Conservation (phyloP, 1,139 yeast genomes). For the Yamadazyma dendronema region DNA sequence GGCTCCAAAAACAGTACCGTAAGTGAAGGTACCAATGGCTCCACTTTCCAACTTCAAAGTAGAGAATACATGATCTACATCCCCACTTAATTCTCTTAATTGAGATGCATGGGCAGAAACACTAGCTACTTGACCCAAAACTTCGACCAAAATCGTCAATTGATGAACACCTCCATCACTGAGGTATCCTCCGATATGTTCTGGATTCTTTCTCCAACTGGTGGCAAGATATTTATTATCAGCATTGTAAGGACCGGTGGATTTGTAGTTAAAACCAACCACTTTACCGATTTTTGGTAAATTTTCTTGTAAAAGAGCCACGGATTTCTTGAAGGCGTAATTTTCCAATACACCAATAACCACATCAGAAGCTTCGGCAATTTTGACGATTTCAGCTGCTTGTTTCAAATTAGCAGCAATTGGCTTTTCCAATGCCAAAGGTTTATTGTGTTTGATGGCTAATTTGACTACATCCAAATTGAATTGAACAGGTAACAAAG, state of each 20-base stretch:
- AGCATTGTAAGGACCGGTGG: constrained; percentile 77
- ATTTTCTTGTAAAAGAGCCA: constrained; percentile 50
- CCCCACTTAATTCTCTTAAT: constrained; percentile 71
- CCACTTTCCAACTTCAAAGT: constrained; percentile 61
- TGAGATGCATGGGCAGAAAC: constrained; percentile 76
- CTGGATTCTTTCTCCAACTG: constrained; percentile 84
- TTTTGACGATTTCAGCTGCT: constrained; percentile 72
- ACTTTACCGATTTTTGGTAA: constrained; percentile 73
- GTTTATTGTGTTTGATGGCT: constrained; percentile 70
- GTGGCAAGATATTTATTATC: constrained; percentile 66
- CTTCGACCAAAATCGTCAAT: constrained; percentile 77
- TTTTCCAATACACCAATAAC: constrained; percentile 83
- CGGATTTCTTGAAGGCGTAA: constrained; percentile 70
- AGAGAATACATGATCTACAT: constrained; percentile 76
- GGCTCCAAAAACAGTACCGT: constrained; percentile 89
- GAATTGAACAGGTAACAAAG: constrained; percentile 79
- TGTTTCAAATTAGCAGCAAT: constrained; percentile 81
- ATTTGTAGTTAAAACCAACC: constrained; percentile 71
- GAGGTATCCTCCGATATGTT: constrained; percentile 87
- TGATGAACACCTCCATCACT: constrained; percentile 97
- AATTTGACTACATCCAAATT: constrained; percentile 66
- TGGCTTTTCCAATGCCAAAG: constrained; percentile 84
- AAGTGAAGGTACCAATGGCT: constrained; percentile 82
- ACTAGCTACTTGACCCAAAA: constrained; percentile 70
- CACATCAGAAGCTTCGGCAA: constrained; percentile 55